Evolutionary conservation across 306 rosid genomes (phyloP), one percentile per base, ranked within the genome.

Genomic region (Fagus sylvatica): DNA sequence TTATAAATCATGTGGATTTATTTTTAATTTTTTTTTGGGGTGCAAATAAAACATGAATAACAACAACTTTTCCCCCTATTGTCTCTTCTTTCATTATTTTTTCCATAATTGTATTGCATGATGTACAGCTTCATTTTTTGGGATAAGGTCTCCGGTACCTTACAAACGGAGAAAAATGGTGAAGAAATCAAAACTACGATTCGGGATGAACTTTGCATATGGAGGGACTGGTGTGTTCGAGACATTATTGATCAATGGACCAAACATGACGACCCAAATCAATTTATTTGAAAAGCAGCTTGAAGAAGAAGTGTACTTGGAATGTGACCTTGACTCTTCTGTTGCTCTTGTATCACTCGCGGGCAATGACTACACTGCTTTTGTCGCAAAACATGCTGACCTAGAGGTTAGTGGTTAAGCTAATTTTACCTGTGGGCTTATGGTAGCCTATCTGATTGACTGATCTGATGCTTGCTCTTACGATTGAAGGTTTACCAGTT

Each of bases 251-350:
- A 5, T 6, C 4, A 5, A 56, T 13, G 17, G 3, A 37, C 48
- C 71, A 48, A 43, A 43, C 51, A 9, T 43, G 51, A 9, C 51
- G 51, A 43, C 51, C 51, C 51, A 43, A 43, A 10, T 76, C 32
- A 78, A 82, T 53, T 73, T 71, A 0, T 43, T 89, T 55, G 73
- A 89, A 64, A 69, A 81, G 6, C 78, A 87, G 6, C 42, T 89
- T 15, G 5, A 89, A 79, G 83, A 87, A 78, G 79, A 87, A 13
- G 22, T 75, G 1, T 84, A 74, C 32, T 77, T 85, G 83, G 71
- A 80, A 69, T 42, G 9, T 0, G 90, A 91, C 68, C 16, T 77
- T 51, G 30, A 74, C 53, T 69, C 72, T 17, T 84, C 85, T n/a
- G 2, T 84, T 17, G 77, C 82, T 30, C 55, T 84, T 1, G 60